Evolutionary conservation across 2,329 filamentous ascomycete species (phyloP), one percentile per base, ranked within the genome.

Genomic region (Phaeosphaeria sp.): DNA sequence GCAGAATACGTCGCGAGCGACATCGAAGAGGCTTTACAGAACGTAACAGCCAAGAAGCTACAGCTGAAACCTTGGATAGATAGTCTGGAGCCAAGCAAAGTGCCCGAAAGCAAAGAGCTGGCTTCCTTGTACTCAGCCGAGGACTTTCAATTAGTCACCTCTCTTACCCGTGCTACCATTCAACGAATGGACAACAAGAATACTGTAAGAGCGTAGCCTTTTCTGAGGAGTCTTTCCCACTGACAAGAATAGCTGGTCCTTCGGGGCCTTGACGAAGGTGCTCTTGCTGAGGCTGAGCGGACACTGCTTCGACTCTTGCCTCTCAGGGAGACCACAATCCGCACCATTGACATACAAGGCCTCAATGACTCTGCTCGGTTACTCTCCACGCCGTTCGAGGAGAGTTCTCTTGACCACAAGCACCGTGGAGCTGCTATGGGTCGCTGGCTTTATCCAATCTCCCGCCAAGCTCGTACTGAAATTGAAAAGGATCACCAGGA

Each of bases 1-100:
- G 72, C 74, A 15, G 73, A 76, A 46, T 75, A 76, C 48, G 71
- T 72, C 6, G 73, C 74, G 3, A 64, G 73, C 43, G 76, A 78
- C 50, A 59, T 78, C 23, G 67, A 74, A 46, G 51, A 64, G 11
- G 59, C 66, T 1, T 50, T 78, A 21, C 50, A 60, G 27, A 58
- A 63, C 17, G 59, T 63, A 1, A 60, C 62, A n/a, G 22, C 49
- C 1, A 56, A 55, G 11, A 59, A 54, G 15, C 65, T 76, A 47
- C 42, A 67, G 17, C 36, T 77, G 6, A 56, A 58, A 9, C 55
- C 53, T 5, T 77, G 74, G 67, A 25, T 58, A 30, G 60, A 50
- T 1, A 56, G 63, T 22, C 48, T 73, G 2, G 56, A 55, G 1
- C 36, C 62, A 11, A 46, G 57, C 4, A 47, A 18, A 25, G 30